These are phyloP conservation scores for Lithospermum erythrorhizon DNA, from an alignment of 257 asterid genomes.

Conservation along the genomic window DNA sequence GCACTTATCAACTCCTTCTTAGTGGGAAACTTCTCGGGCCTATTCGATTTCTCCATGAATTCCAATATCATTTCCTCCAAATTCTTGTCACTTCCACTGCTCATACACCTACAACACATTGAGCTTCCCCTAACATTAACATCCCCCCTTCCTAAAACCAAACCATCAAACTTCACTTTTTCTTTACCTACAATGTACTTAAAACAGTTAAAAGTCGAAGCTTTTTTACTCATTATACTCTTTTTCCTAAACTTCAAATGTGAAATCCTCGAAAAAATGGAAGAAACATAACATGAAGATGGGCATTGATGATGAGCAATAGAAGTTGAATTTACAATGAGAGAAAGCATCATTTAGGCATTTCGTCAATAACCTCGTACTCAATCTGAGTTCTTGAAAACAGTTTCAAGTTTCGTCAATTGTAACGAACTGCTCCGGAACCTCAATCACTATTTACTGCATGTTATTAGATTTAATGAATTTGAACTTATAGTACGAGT, in stretches of 20 bases:
- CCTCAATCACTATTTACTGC: too few relatives aligned
- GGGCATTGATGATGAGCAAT: constrained; percentile 12
- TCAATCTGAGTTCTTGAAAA: too few relatives aligned
- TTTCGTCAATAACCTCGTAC: constrained; percentile 27
- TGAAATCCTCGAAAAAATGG: constrained; percentile 9
- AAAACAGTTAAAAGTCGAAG: constrained; percentile 1
- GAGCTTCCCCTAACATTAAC: too few relatives aligned
- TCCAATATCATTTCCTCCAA: constrained; percentile 69
- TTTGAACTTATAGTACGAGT: too few relatives aligned
- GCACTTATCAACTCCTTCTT: constrained; percentile 49
- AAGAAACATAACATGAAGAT: constrained; percentile 13
- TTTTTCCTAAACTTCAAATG: constrained; percentile 13
- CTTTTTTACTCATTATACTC: neutral
- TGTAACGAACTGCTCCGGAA: too few relatives aligned
- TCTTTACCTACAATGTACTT: neutral
- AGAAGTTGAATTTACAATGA: constrained; percentile 20
- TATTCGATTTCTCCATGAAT: constrained; percentile 74
- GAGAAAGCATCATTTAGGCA: constrained; percentile 75
- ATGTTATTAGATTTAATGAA: too few relatives aligned
- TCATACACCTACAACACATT: constrained; percentile 29
- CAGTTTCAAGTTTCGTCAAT: constrained; percentile 7
- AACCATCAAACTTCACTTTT: constrained; percentile 20
- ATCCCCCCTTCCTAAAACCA: constrained; percentile 13
- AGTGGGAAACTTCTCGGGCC: constrained; percentile 57
- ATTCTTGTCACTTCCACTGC: constrained; percentile 44